Evolutionary conservation across 2,329 filamentous ascomycete species (phyloP).

Genomic region (Penicillium nordicum): DNA sequence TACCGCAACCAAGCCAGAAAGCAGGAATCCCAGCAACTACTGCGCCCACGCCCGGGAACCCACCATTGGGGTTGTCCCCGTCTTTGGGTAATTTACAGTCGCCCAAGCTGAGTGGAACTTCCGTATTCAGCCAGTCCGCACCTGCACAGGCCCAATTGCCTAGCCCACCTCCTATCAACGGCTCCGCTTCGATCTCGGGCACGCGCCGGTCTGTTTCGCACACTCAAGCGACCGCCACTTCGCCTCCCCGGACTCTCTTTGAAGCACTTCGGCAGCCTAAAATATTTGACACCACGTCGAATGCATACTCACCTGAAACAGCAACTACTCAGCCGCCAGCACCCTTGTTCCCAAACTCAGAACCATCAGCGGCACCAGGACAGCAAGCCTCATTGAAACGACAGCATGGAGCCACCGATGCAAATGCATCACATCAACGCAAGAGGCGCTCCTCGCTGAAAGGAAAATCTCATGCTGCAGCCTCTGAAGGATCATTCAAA

Average conservation of each 20-base stretch:
- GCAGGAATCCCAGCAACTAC: neutral
- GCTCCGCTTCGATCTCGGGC: neutral
- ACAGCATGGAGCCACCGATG: neutral
- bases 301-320: neutral
- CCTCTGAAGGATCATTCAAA: neutral
- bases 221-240: neutral
- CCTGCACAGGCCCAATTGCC: neutral
- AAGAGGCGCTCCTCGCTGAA: constrained; percentile 8
- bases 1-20: neutral
- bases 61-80: neutral
- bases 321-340: neutral
- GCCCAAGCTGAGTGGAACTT: neutral
- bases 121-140: neutral
- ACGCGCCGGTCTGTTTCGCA: neutral
- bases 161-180: neutral
- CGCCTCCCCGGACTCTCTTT: constrained; percentile 2
- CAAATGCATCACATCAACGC: neutral
- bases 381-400: neutral
- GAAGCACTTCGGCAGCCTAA: constrained; percentile 6
- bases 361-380: neutral
- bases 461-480: neutral
- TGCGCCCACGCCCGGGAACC: neutral
- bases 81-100: neutral
- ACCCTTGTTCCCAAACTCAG: constrained; percentile 5
- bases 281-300: constrained; percentile 6